Conservation (phyloP, 2,329 filamentous ascomycete species). For the Fusarium acutatum region DNA sequence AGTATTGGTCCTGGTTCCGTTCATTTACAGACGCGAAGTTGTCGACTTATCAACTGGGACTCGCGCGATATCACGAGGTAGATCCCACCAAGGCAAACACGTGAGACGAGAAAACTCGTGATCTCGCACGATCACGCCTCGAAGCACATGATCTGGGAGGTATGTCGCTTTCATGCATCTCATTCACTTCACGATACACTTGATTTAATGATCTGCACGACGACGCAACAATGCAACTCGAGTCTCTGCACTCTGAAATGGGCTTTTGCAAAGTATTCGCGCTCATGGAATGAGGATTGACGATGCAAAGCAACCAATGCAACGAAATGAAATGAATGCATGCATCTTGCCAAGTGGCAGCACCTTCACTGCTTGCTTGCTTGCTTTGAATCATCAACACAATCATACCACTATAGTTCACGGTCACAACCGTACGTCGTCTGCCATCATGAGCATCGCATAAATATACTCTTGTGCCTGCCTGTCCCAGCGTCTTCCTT, state of each 20-base stretch:
- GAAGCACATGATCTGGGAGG: constrained; percentile 57
- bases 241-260: background rate
- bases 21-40: constrained; percentile 27
- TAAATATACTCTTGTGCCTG: background rate
- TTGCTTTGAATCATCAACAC: constrained; percentile 1
- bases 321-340: background rate
- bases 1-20: constrained; percentile 7
- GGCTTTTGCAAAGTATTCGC: constrained; percentile 7
- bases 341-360: constrained; percentile 30
- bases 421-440: constrained; percentile 3
- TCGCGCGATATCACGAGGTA: constrained; percentile 60
- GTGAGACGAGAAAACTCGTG: constrained; percentile 57
- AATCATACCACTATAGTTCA: background rate
- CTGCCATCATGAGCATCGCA: constrained; percentile 9
- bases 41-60: constrained; percentile 44
- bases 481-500: background rate
- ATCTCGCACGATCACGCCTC: constrained; percentile 46
- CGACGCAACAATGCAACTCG: background rate
- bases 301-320: background rate
- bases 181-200: constrained; percentile 35
- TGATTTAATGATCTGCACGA: constrained; percentile 13
- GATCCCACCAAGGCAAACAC: constrained; percentile 53
- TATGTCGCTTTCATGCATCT: constrained; percentile 49
- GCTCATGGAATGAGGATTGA: background rate
- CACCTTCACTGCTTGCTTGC: background rate